phyloP scores from a whole-genome alignment of 495 filamentous ascomycete species.

The Penicillium coffeae region DNA sequence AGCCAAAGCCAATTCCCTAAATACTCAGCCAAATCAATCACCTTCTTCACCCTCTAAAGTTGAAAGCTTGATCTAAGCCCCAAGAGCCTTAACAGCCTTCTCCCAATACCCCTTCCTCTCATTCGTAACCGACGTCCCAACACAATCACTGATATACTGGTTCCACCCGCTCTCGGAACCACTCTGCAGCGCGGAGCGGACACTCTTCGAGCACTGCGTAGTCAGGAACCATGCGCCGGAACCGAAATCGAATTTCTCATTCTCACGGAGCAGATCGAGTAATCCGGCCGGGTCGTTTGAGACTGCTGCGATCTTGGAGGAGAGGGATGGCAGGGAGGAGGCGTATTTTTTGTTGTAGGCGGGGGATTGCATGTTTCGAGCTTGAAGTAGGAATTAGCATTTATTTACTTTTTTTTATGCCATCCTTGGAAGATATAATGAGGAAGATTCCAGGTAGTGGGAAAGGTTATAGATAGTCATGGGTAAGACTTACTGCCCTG shows the following conservation, averaged over 20 bases:
- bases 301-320: conserved; percentile 31
- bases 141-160: conserved; percentile 60
- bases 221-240: conserved; percentile 72
- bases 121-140: conserved; percentile 50
- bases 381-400: conserved; percentile 11
- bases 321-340: conserved; percentile 47
- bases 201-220: conserved; percentile 53
- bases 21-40: neutral
- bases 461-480: no score
- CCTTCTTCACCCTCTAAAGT: neutral
- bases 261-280: conserved; percentile 53
- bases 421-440: no score
- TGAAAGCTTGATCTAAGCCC: conserved; percentile 9
- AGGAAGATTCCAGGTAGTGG: neutral
- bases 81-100: conserved; percentile 37
- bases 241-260: conserved; percentile 64
- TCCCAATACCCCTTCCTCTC: conserved; percentile 56
- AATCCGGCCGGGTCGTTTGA: conserved; percentile 41
- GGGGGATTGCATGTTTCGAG: conserved; percentile 71
- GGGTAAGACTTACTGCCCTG: conserved; percentile 72
- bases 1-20: no score
- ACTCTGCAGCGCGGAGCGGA: conserved; percentile 43
- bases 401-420: no score
- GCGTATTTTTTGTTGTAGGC: conserved; percentile 62
- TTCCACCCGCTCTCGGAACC: conserved; percentile 55